These are phyloP conservation scores for Dalechampia spathulata DNA, from an alignment of 441 rosid genomes.

Conservation along the genomic window DNA sequence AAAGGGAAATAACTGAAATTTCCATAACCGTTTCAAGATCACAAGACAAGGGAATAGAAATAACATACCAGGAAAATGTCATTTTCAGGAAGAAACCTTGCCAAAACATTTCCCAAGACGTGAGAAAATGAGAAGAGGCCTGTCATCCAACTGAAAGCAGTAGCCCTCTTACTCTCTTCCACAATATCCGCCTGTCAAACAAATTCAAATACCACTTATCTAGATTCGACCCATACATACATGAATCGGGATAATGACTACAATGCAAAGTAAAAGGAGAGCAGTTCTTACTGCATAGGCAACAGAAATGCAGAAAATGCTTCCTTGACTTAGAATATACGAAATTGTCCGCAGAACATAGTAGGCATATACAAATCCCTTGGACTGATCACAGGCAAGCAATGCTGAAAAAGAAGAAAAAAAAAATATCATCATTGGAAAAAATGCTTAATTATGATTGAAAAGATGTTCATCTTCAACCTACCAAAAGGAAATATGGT, in stretches of 20 bases:
- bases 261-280: too few species aligned
- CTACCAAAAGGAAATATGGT: slow-evolving; percentile 47
- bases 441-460: too few species aligned
- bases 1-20: too few species aligned
- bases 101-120: slow-evolving; percentile 43
- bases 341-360: slow-evolving; percentile 50
- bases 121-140: slow-evolving; percentile 49
- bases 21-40: too few species aligned
- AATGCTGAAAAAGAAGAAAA: slow-evolving; percentile 28
- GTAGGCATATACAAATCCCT: slow-evolving; percentile 40
- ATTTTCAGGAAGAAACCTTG: slow-evolving; percentile 42
- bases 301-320: slow-evolving; percentile 51
- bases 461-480: neutral
- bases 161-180: slow-evolving; percentile 33
- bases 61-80: slow-evolving; percentile 36
- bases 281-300: slow-evolving; percentile 44
- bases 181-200: slow-evolving; percentile 43
- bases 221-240: too few species aligned
- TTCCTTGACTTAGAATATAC: slow-evolving; percentile 52
- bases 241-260: too few species aligned
- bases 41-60: neutral
- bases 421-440: too few species aligned
- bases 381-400: slow-evolving; percentile 37
- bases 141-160: slow-evolving; percentile 50
- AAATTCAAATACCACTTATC: too few species aligned